Evolutionary conservation across 352 stramenopile genomes (phyloP).

Genomic region (Pythium dissimile): DNA sequence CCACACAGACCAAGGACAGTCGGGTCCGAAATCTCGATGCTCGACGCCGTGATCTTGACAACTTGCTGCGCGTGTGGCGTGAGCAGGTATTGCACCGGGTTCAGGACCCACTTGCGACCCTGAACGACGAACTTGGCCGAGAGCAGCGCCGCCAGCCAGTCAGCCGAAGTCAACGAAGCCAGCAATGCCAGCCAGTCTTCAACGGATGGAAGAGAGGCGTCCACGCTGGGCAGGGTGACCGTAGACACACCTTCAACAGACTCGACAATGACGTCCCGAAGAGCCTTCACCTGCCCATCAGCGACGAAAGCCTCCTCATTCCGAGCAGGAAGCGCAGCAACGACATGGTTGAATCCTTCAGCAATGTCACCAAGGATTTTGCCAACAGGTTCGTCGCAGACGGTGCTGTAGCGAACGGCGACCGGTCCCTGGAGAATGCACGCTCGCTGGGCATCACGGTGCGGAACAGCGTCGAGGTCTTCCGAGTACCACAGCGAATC

Average conservation of each 20-base stretch:
- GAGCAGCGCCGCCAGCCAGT: constrained; percentile 55
- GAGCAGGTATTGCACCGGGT: constrained; percentile 55
- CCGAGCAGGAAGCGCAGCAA: constrained; percentile 11
- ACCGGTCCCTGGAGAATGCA: constrained; percentile 83
- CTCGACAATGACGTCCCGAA: constrained; percentile 17
- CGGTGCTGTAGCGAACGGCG: constrained; percentile 75
- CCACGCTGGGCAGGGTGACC: constrained; percentile 28
- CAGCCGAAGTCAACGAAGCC: constrained; percentile 30
- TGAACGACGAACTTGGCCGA: constrained; percentile 46
- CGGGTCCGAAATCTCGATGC: constrained; percentile 15
- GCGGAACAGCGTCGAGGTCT: constrained; percentile 77
- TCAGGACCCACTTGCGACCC: constrained; percentile 66
- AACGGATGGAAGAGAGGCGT: constrained; percentile 24
- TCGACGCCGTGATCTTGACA: constrained; percentile 21
- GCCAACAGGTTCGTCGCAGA: constrained; percentile 69
- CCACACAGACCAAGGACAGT: constrained; percentile 26
- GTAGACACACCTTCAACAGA: constrained; percentile 23
- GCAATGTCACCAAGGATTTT: constrained; percentile 72
- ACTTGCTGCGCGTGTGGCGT: constrained; percentile 43
- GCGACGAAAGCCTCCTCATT: neutral
- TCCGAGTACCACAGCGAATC: constrained; percentile 91
- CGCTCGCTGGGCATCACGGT: constrained; percentile 73
- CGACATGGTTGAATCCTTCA: constrained; percentile 49
- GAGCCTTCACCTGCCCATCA: neutral
- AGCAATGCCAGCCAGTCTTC: constrained; percentile 47